phyloP scores from a whole-genome alignment of 768 basidiomycete genomes.

The Termitomyces sp. region DNA sequence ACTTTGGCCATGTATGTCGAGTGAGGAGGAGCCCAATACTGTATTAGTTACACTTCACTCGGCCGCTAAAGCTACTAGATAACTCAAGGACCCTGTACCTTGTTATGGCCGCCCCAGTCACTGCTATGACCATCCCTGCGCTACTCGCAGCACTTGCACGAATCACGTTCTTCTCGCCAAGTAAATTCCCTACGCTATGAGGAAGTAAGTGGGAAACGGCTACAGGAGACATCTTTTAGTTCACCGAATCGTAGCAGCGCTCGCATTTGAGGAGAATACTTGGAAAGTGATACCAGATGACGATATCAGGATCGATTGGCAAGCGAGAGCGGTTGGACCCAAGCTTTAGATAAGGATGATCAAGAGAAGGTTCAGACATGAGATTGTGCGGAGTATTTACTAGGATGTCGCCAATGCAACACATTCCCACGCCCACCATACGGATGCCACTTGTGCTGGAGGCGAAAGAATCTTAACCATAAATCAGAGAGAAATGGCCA shows the following conservation, averaged over 20 bases:
- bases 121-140: conserved; percentile 48
- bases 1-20: conserved; percentile 42
- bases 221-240: too few relatives aligned
- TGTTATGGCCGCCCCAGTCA: background rate
- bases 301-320: background rate
- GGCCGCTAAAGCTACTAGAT: background rate
- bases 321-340: background rate
- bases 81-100: background rate
- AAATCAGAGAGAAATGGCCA: background rate
- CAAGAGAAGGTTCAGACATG: too few relatives aligned
- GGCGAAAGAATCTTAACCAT: background rate
- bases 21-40: background rate
- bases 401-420: background rate
- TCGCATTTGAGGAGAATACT: conserved; percentile 71
- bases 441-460: conserved; percentile 46
- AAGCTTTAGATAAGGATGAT: background rate
- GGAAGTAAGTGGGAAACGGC: background rate
- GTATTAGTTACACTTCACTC: background rate
- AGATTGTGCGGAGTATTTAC: background rate
- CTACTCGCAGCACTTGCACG: conserved; percentile 23
- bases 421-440: conserved; percentile 1
- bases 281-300: conserved; percentile 60
- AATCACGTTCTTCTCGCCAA: conserved; percentile 9
- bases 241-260: conserved; percentile 79
- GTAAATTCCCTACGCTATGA: conserved; percentile 6